Conservation (phyloP, 2,329 filamentous ascomycete species). For the Stemphylium lycopersici region DNA sequence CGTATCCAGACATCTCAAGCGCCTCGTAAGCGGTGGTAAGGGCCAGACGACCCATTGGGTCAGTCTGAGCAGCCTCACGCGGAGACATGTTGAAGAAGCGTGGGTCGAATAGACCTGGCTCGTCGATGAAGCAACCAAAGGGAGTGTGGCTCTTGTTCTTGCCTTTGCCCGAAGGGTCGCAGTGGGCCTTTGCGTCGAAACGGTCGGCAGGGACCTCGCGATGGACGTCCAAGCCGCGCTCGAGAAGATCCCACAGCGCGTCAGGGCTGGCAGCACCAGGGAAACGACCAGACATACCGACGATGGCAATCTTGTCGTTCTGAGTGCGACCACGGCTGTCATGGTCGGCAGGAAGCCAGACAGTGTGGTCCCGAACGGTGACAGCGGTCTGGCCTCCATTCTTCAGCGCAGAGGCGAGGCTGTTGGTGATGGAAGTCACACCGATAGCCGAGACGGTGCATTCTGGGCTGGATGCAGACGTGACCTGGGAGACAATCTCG, state of each 20-base stretch:
- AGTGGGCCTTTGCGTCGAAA: constrained; percentile 75
- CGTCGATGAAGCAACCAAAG: constrained; percentile 76
- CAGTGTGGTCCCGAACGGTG: constrained; percentile 52
- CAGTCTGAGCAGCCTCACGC: constrained; percentile 77
- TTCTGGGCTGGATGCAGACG: constrained; percentile 47
- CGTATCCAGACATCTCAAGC: constrained; percentile 79
- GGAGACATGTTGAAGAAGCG: constrained; percentile 88
- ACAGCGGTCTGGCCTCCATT: constrained; percentile 56
- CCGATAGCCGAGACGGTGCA: constrained; percentile 58
- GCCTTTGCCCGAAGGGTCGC: constrained; percentile 72
- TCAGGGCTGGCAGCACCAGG: constrained; percentile 74
- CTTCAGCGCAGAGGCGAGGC: constrained; percentile 61
- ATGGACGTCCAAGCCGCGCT: constrained; percentile 77
- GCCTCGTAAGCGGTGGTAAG: constrained; percentile 81
- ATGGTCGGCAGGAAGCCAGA: constrained; percentile 48
- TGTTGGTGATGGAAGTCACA: constrained; percentile 61
- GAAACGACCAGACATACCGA: constrained; percentile 81
- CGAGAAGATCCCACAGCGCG: constrained; percentile 75
- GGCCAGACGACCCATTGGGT: constrained; percentile 80
- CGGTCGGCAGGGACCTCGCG: constrained; percentile 70
- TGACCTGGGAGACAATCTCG: constrained; percentile 56
- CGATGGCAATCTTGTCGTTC: constrained; percentile 79
- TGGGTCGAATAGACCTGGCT: constrained; percentile 80
- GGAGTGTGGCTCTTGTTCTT: constrained; percentile 79
- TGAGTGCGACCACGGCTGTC: constrained; percentile 53